Base-by-base conservation (phyloP, 192 early-diverging fungal species). In the Coemansia sp. region DNA sequence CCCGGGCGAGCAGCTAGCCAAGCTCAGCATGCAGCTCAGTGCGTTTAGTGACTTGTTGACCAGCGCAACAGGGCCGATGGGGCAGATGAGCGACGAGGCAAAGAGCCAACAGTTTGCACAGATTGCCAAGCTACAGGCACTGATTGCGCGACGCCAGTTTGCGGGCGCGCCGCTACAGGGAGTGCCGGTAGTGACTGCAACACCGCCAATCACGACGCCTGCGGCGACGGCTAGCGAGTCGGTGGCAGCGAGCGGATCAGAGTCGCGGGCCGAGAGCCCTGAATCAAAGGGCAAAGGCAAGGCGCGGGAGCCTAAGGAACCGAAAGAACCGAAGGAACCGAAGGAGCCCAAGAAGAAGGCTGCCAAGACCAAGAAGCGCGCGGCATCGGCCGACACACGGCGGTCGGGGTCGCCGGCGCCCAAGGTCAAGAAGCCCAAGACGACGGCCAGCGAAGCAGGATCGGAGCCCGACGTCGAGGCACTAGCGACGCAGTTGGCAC, bases 11-110 rank as follows among this genome's bases (percentile, higher is more conserved):
- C 72, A 62, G 35, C 56, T 75, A 22, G 60, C 57, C 9, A 46
- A 28, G 32, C 57, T 75, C 20, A 75, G 65, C 45, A 67, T 67
- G 60, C 72, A 75, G 60, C 65, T 75, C 20, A 75, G 56, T 19
- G 50, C 60, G 7, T 75, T 59, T 23, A 57, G 64, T 26, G 56
- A 64, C 4, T 28, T 33, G 17, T 53, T 75, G 3, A 51, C 35
- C 9, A 52, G 41, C 25, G 30, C 55, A 2, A 49, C 18, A 4
- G 59, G 58, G 0, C 41, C 43, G 5, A 58, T 57, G 50, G 46
- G 55, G 10, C 33, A 22, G 8, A 56, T 67, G 8, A 18, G 59
- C 9, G 72, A 67, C 15, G 72, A 75, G 28, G 60, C 53, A 14
- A 55, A 55, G 18, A 28, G 37, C 30, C 59, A 67, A 53, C 60